Base-by-base conservation (phyloP, 306 rosid species). In the Quercus suber region DNA sequence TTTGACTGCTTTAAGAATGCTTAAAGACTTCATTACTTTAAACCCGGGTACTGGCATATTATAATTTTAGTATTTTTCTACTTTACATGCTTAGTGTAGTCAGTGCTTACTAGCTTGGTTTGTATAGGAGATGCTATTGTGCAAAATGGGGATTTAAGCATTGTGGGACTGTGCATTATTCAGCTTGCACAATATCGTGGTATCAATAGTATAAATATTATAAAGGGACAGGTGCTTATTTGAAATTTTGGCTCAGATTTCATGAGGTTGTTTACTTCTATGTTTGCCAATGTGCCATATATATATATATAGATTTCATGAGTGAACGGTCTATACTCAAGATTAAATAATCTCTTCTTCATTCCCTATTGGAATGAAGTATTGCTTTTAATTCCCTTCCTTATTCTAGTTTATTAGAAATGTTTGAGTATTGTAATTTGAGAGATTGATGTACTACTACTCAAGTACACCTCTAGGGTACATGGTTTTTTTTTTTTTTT, bases 101-200 rank as follows among this genome's bases (percentile, higher is more conserved):
- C 6, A 49, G 57, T 58, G 65, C 75, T 75, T 31, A 64, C 82
- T 53, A 57, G 35, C 79, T 19, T 73, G 77, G 78, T 55, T 35
- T 79, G 58, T 52, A 73, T 84, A 94, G 99, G 99, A 71, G 95
- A 92, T 83, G 78, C 92, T 81, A 85, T 94, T 80, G 97, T 94
- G 81, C 99, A 92, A 89, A 92, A 92, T 83, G 99, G 97, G 81
- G 93, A 97, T 10, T 91, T 97, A 57, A 91, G 99, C 92, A 92
- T 94, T 74, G 97, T 94, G 76, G 97, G 99, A 56, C 93, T 88
- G 83, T 94, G 99, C 80, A 84, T 92, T 69, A 91, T 94, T 91
- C 97, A 92, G 91, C 89, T 94, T 81, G 97, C 99, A 21, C 78
- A 74, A 52, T 65, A 79, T 52, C 93, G 88, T 27, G 93, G 93